These are phyloP conservation scores for Sporothrix humicola DNA, from an alignment of 2,329 filamentous ascomycete genomes.

Conservation along the genomic window DNA sequence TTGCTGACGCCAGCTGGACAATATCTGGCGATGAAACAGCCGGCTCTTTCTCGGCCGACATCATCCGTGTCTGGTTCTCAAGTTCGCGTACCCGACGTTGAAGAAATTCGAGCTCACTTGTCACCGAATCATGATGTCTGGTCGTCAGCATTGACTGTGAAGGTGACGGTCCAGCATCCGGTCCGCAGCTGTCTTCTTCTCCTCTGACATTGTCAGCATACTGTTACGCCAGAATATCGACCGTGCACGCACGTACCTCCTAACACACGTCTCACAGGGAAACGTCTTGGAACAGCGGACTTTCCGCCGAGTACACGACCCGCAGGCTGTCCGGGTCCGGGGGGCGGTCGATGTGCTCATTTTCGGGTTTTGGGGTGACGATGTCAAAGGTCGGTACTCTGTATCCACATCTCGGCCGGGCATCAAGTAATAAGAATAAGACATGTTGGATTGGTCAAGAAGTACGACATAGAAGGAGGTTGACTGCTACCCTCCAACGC, in stretches of 20 bases:
- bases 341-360: neutral
- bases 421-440: neutral
- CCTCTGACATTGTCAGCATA: constrained; percentile 29
- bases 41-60: neutral
- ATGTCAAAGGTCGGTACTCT: neutral
- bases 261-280: constrained; percentile 41
- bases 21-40: too few species aligned
- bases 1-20: too few species aligned
- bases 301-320: constrained; percentile 40
- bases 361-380: too few species aligned
- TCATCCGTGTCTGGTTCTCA: neutral
- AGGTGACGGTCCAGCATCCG: neutral
- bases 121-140: neutral
- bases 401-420: constrained; percentile 19
- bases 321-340: constrained; percentile 37
- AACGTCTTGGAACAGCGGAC: constrained; percentile 41
- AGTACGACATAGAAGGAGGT: neutral
- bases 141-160: neutral
- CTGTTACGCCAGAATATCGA: neutral
- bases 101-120: neutral
- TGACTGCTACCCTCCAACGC: neutral
- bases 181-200: constrained; percentile 35
- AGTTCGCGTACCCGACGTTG: constrained; percentile 9
- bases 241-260: constrained; percentile 33
- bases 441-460: neutral